phyloP scores from a whole-genome alignment of 345 rosid species.

The Orychophragmus violaceus region DNA sequence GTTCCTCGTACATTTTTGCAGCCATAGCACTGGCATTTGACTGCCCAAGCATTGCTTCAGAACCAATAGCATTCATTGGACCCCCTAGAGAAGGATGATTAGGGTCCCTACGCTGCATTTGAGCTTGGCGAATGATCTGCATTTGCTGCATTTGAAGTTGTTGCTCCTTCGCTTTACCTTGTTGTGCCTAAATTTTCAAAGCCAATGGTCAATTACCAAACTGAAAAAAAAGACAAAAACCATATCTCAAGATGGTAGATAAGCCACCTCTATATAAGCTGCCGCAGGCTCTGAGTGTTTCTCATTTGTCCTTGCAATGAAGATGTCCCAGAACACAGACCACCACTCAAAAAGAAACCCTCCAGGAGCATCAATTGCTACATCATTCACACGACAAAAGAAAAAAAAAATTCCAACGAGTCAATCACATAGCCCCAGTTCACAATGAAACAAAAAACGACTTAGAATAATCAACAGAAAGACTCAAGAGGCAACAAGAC shows the following conservation, averaged over 20 bases:
- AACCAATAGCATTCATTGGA: conserved; percentile 54
- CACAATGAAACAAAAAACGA: not conserved
- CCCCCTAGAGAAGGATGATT: conserved; percentile 60
- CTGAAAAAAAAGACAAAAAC: not conserved
- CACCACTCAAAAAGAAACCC: conserved; percentile 99
- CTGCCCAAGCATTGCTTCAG: conserved; percentile 75
- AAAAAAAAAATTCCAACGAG: not conserved
- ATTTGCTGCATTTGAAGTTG: conserved; percentile 80
- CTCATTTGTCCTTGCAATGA: conserved; percentile 92
- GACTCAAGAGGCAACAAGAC: not conserved
- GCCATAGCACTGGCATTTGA: conserved; percentile 79
- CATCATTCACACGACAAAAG: conserved; percentile 14
- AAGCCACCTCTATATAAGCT: conserved; percentile 73
- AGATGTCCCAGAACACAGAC: conserved; percentile 99
- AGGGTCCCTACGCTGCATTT: conserved; percentile 70
- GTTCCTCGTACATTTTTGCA: conserved; percentile 82
- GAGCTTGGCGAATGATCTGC: conserved; percentile 77
- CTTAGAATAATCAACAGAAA: not conserved
- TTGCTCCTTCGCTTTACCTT: conserved; percentile 77
- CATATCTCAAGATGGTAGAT: not conserved
- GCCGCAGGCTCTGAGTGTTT: conserved; percentile 93
- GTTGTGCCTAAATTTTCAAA: conserved; percentile 57
- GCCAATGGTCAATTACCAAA: conserved; percentile 11
- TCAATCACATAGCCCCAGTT: not conserved
- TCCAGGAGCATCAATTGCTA: conserved; percentile 99